Percentiles rank a stretch among this genome's conserved stretches.
phyloP scores from a whole-genome alignment of 345 rosid species.

The Citrus cavaleriei region DNA sequence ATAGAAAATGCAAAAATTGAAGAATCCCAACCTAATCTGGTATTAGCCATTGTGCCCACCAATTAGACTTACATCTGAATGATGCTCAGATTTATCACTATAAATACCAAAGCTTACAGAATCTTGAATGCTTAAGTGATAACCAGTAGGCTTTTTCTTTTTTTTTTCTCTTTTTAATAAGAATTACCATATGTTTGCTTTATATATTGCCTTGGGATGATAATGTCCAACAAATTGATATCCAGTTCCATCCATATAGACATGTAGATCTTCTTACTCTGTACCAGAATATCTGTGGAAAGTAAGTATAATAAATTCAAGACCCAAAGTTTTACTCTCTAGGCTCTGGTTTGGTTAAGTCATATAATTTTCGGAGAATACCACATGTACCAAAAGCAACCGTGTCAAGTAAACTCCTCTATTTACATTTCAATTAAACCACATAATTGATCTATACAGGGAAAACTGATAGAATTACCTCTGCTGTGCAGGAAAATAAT shows the following conservation, averaged over 20 bases:
- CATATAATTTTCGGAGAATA: neutral
- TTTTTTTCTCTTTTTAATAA: too few species aligned
- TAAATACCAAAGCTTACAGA: neutral
- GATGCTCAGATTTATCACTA: neutral
- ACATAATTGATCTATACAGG: neutral
- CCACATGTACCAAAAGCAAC: neutral
- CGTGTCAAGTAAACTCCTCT: neutral
- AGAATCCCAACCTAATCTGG: neutral
- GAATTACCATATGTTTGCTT: neutral
- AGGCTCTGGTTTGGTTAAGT: neutral
- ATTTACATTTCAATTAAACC: neutral
- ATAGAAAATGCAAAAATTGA: neutral
- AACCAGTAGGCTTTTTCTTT: neutral
- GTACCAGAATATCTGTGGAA: neutral
- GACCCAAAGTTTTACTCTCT: neutral
- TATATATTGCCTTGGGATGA: neutral
- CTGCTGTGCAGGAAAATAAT: slow-evolving; percentile 70
- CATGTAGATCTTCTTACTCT: neutral
- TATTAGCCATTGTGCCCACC: neutral
- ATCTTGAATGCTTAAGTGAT: neutral
- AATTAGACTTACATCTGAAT: slow-evolving; percentile 1
- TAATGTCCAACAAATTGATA: neutral
- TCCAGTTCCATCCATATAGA: neutral
- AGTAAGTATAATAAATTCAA: neutral
- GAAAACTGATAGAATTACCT: slow-evolving; percentile 34